Evolutionary conservation across 371 early-diverging fungal species (phyloP).

Genomic region (Mucor velutinosus): DNA sequence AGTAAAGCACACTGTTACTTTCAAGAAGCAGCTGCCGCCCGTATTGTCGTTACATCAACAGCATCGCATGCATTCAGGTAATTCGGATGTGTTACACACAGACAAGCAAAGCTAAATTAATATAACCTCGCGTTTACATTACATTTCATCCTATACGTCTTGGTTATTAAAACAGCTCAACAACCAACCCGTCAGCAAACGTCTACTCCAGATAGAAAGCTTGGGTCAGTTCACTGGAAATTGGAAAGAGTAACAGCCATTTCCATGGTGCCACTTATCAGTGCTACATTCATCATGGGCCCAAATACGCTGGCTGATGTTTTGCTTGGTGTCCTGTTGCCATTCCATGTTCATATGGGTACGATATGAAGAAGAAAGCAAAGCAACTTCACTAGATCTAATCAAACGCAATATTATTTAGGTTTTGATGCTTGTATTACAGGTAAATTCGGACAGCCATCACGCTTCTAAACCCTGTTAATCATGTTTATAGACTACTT

Average conservation of each 20-base stretch:
- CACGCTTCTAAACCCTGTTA: neutral
- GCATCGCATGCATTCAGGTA: neutral
- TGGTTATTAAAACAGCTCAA: neutral
- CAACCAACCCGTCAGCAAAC: neutral
- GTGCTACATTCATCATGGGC: constrained; percentile 72
- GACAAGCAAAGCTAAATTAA: neutral
- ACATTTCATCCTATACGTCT: too few relatives aligned
- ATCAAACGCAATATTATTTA: neutral
- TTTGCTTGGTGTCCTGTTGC: constrained; percentile 82
- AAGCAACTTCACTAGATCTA: too few relatives aligned
- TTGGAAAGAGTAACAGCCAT: constrained; percentile 78
- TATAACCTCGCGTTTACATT: neutral
- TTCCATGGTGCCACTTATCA: constrained; percentile 72
- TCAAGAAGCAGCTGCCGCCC: neutral
- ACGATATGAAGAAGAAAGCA: neutral
- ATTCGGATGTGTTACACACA: neutral
- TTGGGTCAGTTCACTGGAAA: constrained; percentile 38
- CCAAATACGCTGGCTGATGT: constrained; percentile 83
- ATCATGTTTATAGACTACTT: neutral
- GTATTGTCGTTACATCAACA: neutral
- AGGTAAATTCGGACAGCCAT: neutral
- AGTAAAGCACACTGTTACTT: neutral
- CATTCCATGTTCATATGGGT: constrained; percentile 86
- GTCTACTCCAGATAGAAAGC: neutral
- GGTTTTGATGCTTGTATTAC: neutral